Conservation (phyloP, 495 filamentous ascomycete species). For the Xylaria flabelliformis region DNA sequence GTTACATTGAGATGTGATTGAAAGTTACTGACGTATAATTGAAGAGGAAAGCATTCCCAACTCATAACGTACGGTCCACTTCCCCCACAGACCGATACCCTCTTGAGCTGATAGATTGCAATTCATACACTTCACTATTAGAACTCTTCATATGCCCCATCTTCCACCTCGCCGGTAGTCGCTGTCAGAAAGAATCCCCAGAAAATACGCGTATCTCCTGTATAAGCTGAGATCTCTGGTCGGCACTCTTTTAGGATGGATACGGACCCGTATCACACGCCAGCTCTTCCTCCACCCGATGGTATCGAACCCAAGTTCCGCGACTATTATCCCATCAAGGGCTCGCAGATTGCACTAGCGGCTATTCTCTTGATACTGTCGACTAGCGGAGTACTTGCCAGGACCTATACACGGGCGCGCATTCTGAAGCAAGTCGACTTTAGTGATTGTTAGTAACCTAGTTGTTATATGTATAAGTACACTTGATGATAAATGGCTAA, state of each 20-base stretch:
- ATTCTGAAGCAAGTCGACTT: constrained; percentile 20
- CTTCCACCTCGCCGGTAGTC: not conserved
- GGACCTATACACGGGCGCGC: constrained; percentile 15
- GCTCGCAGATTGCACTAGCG: constrained; percentile 17
- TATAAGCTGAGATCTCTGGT: not conserved
- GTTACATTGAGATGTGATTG: not conserved
- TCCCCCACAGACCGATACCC: not conserved
- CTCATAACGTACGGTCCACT: not conserved
- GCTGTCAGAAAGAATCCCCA: not conserved
- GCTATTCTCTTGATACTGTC: constrained; percentile 11
- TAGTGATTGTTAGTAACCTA: constrained; percentile 23
- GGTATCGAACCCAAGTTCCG: constrained; percentile 15
- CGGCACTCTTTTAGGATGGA: constrained; percentile 11
- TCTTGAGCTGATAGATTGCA: not conserved
- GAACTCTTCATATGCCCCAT: not conserved
- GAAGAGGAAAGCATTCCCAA: not conserved
- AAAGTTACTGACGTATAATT: not conserved
- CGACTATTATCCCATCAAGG: constrained; percentile 17
- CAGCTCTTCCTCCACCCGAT: constrained; percentile 14
- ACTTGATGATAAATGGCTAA: not conserved
- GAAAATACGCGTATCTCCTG: not conserved
- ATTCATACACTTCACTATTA: not conserved
- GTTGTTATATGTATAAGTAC: not conserved
- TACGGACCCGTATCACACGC: constrained; percentile 10
- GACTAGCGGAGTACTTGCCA: not conserved